Conservation (phyloP, 768 basidiomycete genomes). For the Phaeolepiota aurea region DNA sequence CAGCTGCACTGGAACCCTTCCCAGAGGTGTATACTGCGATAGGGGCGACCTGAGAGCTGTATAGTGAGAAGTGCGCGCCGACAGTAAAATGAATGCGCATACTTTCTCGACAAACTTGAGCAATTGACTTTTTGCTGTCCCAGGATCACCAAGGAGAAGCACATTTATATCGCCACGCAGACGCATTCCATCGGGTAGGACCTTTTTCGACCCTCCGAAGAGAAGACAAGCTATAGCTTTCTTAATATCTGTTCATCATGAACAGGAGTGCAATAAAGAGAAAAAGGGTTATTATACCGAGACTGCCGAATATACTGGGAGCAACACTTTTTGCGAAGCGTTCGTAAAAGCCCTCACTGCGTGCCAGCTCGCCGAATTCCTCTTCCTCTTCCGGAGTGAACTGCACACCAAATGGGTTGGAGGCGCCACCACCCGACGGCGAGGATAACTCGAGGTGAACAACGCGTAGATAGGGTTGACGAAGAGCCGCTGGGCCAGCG, state of each 20-base stretch:
- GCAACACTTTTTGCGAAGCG: slow-evolving; percentile 90
- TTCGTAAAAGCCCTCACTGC: slow-evolving; percentile 87
- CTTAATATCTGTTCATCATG: slow-evolving; percentile 76
- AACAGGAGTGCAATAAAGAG: slow-evolving; percentile 6
- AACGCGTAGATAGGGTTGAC: slow-evolving; percentile 90
- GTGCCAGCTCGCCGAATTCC: slow-evolving; percentile 86
- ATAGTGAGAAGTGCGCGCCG: slow-evolving; percentile 2
- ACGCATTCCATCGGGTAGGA: slow-evolving; percentile 95
- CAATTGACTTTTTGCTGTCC: slow-evolving; percentile 96
- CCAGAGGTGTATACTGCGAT: slow-evolving; percentile 98
- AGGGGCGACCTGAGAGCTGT: slow-evolving; percentile 67
- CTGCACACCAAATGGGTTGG: slow-evolving; percentile 80
- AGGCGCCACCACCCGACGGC: slow-evolving; percentile 59
- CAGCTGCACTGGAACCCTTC: slow-evolving; percentile 96
- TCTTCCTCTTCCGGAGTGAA: slow-evolving; percentile 97
- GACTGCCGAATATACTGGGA: slow-evolving; percentile 93
- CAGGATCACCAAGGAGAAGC: slow-evolving; percentile 91
- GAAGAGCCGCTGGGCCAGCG: slow-evolving; percentile 79
- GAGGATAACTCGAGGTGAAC: slow-evolving; percentile 88
- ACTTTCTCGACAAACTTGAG: slow-evolving; percentile 99
- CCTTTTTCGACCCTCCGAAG: slow-evolving; percentile 95
- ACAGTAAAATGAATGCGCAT: slow-evolving; percentile 2
- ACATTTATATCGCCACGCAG: slow-evolving; percentile 98
- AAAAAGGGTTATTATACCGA: slow-evolving; percentile 45
- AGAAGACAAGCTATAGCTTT: slow-evolving; percentile 95